A percentile compares a stretch with the other conserved stretches of the same genome.
phyloP scores from a whole-genome alignment of 306 rosid genomes.

The Fragaria iinumae region DNA sequence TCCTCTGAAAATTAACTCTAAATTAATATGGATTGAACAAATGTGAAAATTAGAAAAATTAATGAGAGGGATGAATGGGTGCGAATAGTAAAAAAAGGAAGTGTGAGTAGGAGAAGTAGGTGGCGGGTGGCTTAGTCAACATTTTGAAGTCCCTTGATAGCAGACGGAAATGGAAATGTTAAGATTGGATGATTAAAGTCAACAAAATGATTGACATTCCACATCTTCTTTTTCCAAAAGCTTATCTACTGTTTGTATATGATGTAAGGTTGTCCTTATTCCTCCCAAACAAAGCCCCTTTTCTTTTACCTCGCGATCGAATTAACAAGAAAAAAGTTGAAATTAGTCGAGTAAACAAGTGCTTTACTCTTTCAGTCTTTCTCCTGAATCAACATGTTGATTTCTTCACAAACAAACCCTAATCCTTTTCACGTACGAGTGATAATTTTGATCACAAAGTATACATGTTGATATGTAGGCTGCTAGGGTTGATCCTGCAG shows the following conservation, averaged over 20 bases:
- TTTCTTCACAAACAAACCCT: background rate
- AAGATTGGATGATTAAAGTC: slow-evolving; percentile 3
- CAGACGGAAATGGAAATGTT: background rate
- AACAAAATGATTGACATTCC: background rate
- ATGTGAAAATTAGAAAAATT: background rate
- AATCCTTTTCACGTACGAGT: too few species aligned
- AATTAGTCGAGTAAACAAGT: too few species aligned
- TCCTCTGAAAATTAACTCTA: too few species aligned
- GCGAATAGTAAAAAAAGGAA: background rate
- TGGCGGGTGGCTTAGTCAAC: slow-evolving; percentile 1
- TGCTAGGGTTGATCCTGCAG: too few species aligned
- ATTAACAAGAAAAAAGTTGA: background rate
- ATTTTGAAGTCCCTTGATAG: background rate
- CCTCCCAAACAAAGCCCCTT: background rate
- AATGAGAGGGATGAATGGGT: background rate
- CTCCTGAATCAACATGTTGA: too few species aligned
- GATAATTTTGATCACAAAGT: too few species aligned
- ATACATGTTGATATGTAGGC: too few species aligned
- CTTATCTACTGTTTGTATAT: background rate
- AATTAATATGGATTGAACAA: background rate
- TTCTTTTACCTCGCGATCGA: background rate
- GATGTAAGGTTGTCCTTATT: background rate
- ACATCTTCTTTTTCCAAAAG: background rate
- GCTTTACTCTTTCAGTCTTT: too few species aligned
- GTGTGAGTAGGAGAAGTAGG: background rate